These are phyloP conservation scores for Solanum gracilifrons DNA, from an alignment of 257 asterid species.

Conservation along the genomic window DNA sequence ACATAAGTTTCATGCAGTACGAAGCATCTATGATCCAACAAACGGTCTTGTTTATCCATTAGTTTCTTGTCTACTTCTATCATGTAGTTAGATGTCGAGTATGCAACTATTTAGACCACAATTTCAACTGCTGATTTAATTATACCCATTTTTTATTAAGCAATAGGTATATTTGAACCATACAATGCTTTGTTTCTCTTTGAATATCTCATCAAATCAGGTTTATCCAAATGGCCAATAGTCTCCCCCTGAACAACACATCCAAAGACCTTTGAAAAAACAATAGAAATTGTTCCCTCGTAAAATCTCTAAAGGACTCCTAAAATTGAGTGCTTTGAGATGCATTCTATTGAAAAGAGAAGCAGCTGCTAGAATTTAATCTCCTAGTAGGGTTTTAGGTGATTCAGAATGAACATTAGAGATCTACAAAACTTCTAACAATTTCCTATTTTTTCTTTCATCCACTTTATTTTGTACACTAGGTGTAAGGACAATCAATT, in stretches of 20 bases:
- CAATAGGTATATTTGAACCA: too few relatives aligned
- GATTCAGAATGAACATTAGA: not conserved
- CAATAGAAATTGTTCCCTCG: not conserved
- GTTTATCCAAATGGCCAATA: not conserved
- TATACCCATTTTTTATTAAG: not conserved
- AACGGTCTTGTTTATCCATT: slow-evolving; percentile 14
- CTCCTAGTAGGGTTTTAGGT: not conserved
- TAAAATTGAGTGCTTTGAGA: not conserved
- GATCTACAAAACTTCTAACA: not conserved
- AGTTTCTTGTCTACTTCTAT: slow-evolving; percentile 30
- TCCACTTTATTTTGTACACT: not conserved
- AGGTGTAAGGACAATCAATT: not conserved
- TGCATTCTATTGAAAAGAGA: not conserved
- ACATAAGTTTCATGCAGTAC: not conserved
- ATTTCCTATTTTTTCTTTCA: not conserved
- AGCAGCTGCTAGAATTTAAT: not conserved
- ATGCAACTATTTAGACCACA: slow-evolving; percentile 16
- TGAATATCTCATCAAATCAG: not conserved
- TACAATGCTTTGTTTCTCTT: not conserved
- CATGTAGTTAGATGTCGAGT: slow-evolving; percentile 21
- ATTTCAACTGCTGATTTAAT: not conserved
- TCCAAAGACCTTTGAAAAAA: not conserved
- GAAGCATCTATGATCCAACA: slow-evolving; percentile 32
- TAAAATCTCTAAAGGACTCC: not conserved
- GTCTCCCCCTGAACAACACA: not conserved